phyloP scores from a whole-genome alignment of 78 protist genomes.

The Emiliania huxleyi region DNA sequence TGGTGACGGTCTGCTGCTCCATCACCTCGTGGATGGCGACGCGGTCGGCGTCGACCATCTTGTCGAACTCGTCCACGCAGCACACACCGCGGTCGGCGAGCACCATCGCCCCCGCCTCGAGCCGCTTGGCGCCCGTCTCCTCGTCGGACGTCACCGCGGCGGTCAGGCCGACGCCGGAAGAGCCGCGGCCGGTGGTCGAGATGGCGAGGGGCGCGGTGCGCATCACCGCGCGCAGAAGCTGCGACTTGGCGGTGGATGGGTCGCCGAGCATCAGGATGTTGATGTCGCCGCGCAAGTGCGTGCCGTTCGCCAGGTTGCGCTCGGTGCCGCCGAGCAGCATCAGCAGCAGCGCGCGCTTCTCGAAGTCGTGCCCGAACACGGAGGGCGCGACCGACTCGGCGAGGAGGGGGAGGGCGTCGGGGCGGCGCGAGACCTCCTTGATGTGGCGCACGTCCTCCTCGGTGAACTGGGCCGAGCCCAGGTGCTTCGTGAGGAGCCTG shows the following conservation, averaged over 20 bases:
- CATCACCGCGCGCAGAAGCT: conserved; percentile 90
- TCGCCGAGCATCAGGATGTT: conserved; percentile 98
- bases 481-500: conserved; percentile 14
- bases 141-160: conserved; percentile 96
- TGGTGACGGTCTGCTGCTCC: conserved; percentile 99
- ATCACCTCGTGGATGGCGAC: conserved; percentile 78
- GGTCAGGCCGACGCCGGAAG: conserved; percentile 99
- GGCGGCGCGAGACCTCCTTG: neutral
- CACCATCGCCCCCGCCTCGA: conserved; percentile 99
- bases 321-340: conserved; percentile 97
- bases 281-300: conserved; percentile 73
- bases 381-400: conserved; percentile 95
- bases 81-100: conserved; percentile 98
- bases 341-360: conserved; percentile 87
- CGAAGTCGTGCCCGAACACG: conserved; percentile 51
- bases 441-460: conserved; percentile 14
- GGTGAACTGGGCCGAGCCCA: neutral
- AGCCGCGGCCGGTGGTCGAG: conserved; percentile 97
- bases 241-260: conserved; percentile 99
- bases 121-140: conserved; percentile 93
- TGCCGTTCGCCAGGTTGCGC: conserved; percentile 72
- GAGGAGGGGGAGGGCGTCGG: conserved; percentile 58
- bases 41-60: conserved; percentile 73
- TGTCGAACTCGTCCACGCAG: conserved; percentile 97
- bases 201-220: conserved; percentile 94